Percentiles rank a stretch among this genome's conserved stretches.
Evolutionary conservation across 2,329 filamentous ascomycete genomes (phyloP).

Genomic region (Fusarium subglutinans): DNA sequence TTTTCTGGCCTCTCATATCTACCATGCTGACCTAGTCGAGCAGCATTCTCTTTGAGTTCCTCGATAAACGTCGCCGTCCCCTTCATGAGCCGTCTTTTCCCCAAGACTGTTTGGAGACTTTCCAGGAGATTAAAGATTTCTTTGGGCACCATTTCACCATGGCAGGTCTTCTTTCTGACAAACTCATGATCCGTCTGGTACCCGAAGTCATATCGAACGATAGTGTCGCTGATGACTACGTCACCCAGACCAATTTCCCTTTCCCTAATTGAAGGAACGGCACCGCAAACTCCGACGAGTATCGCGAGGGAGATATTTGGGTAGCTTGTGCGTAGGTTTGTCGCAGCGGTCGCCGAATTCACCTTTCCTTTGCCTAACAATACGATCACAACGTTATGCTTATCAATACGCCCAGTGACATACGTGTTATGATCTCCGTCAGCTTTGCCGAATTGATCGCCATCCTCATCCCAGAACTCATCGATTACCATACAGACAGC

Average conservation of each 20-base stretch:
- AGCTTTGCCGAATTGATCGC: not conserved
- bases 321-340: not conserved
- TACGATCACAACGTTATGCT: not conserved
- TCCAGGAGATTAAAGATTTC: not conserved
- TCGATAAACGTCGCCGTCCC: fast-evolving
- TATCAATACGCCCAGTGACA: not conserved
- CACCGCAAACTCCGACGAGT: not conserved
- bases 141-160: not conserved
- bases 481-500: not conserved
- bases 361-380: not conserved
- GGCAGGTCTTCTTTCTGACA: not conserved
- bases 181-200: not conserved
- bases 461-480: not conserved
- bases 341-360: not conserved
- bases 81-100: not conserved
- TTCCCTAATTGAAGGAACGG: not conserved
- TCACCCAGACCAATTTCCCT: not conserved
- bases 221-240: not conserved
- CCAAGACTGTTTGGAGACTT: not conserved
- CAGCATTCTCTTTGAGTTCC: not conserved
- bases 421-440: not conserved
- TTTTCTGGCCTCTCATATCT: not conserved
- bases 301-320: not conserved
- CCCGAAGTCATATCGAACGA: not conserved
- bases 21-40: not conserved